These are phyloP conservation scores for Leccinellum luteum DNA, from an alignment of 768 basidiomycete genomes.

Conservation along the genomic window DNA sequence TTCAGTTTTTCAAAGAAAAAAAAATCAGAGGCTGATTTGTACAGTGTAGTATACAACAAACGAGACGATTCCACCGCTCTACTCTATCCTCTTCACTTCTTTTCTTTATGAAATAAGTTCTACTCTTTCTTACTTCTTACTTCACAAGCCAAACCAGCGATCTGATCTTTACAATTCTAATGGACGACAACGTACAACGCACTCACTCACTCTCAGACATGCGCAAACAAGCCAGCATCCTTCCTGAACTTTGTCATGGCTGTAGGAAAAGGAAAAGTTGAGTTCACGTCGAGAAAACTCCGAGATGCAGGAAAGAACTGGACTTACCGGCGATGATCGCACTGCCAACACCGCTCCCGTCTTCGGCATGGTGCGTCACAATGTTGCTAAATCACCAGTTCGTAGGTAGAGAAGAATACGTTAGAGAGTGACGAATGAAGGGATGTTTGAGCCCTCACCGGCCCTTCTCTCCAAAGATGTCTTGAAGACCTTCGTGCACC, in stretches of 20 bases:
- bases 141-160: neutral
- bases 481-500: slow-evolving; percentile 87
- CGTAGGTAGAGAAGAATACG: slow-evolving; percentile 39
- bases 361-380: slow-evolving; percentile 38
- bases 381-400: slow-evolving; percentile 51
- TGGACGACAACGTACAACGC: neutral
- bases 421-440: neutral
- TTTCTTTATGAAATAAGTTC: slow-evolving; percentile 1
- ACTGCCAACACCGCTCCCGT: slow-evolving; percentile 86
- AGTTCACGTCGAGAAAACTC: neutral
- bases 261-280: slow-evolving; percentile 25
- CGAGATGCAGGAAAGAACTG: neutral
- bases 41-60: slow-evolving; percentile 16
- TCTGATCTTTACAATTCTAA: neutral
- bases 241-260: slow-evolving; percentile 90
- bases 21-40: neutral
- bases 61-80: neutral
- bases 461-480: slow-evolving; percentile 96
- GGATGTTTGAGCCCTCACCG: slow-evolving; percentile 48
- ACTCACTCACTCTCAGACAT: slow-evolving; percentile 38
- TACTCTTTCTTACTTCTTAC: neutral
- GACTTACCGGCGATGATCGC: slow-evolving; percentile 86
- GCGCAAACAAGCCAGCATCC: slow-evolving; percentile 54
- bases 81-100: neutral
- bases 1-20: neutral